phyloP scores from a whole-genome alignment of 1,139 yeast species.

The Geotrichum cucujoidarum region DNA sequence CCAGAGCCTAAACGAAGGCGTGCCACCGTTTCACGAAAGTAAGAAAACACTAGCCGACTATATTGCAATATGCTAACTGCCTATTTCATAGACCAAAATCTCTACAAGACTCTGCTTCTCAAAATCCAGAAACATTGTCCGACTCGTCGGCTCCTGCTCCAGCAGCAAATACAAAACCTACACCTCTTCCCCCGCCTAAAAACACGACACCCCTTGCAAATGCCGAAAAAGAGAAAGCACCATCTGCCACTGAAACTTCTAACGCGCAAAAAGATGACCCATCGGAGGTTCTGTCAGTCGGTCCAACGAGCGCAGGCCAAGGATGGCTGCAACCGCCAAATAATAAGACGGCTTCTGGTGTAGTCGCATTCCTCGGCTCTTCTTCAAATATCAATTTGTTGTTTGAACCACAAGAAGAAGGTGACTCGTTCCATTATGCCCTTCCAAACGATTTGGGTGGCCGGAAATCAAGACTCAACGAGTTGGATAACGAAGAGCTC shows the following conservation, averaged over 20 bases:
- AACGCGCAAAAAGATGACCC: too few species aligned
- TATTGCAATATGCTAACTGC: too few species aligned
- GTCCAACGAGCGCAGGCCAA: not conserved
- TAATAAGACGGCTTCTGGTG: conserved; percentile 30
- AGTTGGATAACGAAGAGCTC: conserved; percentile 60
- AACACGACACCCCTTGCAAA: too few species aligned
- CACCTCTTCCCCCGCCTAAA: not conserved
- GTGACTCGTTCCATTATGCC: conserved; percentile 35
- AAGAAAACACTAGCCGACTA: too few species aligned
- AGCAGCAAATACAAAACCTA: not conserved
- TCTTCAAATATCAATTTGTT: conserved; percentile 35
- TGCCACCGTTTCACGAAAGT: conserved; percentile 35
- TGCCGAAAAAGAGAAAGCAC: conserved; percentile 2
- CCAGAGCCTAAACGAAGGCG: conserved; percentile 44
- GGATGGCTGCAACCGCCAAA: conserved; percentile 37
- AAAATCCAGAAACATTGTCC: not conserved
- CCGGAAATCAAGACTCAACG: conserved; percentile 29
- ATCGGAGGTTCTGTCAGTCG: too few species aligned
- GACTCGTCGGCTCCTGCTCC: not conserved
- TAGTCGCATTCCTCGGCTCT: conserved; percentile 33
- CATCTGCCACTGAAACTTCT: not conserved
- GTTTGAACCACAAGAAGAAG: conserved; percentile 32
- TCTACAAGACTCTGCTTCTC: not conserved
- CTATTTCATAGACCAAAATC: not conserved
- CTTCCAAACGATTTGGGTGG: conserved; percentile 34